phyloP scores from a whole-genome alignment of 805 yeast genomes.

The Torulaspora delbrueckii region DNA sequence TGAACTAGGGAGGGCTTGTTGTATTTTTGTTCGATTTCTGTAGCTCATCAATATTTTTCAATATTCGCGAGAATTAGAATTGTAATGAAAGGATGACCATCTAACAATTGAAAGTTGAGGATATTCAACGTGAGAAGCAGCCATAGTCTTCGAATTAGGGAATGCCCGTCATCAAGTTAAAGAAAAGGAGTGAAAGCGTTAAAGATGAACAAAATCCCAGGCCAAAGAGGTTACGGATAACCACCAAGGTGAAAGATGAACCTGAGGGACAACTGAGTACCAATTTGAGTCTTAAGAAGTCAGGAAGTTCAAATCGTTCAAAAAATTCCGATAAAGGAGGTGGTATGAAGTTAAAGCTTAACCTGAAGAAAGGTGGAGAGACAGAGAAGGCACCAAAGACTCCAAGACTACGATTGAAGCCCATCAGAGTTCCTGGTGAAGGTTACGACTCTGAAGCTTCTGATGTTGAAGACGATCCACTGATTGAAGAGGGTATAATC shows the following conservation, averaged over 20 bases:
- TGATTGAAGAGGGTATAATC: constrained; percentile 80
- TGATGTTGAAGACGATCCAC: constrained; percentile 90
- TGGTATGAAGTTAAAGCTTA: constrained; percentile 23
- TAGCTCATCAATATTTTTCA: constrained; percentile 6
- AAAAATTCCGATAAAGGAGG: constrained; percentile 9
- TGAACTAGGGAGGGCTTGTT: not conserved
- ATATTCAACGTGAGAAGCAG: not conserved
- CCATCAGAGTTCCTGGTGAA: constrained; percentile 77
- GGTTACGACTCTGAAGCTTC: constrained; percentile 98
- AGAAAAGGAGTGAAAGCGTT: constrained; percentile 24
- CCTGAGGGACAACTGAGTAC: constrained; percentile 19
- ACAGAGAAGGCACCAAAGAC: constrained; percentile 29
- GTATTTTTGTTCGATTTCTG: not conserved
- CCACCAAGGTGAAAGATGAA: constrained; percentile 14
- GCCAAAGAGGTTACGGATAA: constrained; percentile 24
- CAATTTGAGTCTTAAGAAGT: constrained; percentile 25
- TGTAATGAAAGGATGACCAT: not conserved
- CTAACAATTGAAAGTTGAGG: no score
- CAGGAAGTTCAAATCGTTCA: constrained; percentile 6
- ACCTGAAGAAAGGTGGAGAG: constrained; percentile 29
- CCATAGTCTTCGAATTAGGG: no score
- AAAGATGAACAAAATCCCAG: constrained; percentile 18
- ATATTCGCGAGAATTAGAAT: not conserved
- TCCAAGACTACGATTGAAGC: constrained; percentile 50
- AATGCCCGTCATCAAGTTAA: constrained; percentile 30